Evolutionary conservation across 169 alveolate species (phyloP), one percentile per base, ranked within the genome.

Genomic region (Plasmodium knowlesi): DNA sequence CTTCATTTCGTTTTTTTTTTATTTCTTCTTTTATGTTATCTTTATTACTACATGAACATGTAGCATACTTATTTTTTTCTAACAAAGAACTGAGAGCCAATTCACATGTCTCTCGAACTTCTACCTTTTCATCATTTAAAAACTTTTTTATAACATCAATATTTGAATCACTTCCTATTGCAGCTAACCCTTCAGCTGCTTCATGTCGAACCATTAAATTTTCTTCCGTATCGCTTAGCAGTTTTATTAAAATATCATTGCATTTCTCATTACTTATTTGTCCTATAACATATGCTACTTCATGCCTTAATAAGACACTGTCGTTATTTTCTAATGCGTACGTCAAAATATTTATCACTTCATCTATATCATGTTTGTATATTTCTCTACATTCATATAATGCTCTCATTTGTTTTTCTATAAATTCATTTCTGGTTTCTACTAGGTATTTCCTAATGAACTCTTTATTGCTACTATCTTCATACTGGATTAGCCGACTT

Each of bases 161-260:
- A 72, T 92, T 95, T 30, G 83, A 73, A 76, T 95, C 96, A 30
- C 92, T 94, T 1, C 96, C 97, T 16, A 95, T 84, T n/a, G 97
- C 98, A n/a, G 96, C 98, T 83, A 95, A 86, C 78, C 97, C 98
- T 72, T 88, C 98, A 41, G 93, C 98, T 43, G 97, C 98, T 96
- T 98, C 99, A 54, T 98, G 99, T 19, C 99, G 83, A 41, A 97
- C 98, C 97, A 98, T 97, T 50, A 97, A 97, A 85, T 96, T 96
- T 82, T 97, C 98, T 8, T 83, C 84, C 28, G 72, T 92, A 82
- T 98, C 98, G 41, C 93, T 96, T 82, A 98, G 88, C 34, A 97
- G 93, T n/a, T 86, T 82, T 34, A 82, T 79, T 73, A 98, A 94
- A 41, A 89, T 83, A 28, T 83, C 84, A 25, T 96, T 67, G 16